phyloP scores from a whole-genome alignment of 306 rosid species.

The Prinsepia uniflora region DNA sequence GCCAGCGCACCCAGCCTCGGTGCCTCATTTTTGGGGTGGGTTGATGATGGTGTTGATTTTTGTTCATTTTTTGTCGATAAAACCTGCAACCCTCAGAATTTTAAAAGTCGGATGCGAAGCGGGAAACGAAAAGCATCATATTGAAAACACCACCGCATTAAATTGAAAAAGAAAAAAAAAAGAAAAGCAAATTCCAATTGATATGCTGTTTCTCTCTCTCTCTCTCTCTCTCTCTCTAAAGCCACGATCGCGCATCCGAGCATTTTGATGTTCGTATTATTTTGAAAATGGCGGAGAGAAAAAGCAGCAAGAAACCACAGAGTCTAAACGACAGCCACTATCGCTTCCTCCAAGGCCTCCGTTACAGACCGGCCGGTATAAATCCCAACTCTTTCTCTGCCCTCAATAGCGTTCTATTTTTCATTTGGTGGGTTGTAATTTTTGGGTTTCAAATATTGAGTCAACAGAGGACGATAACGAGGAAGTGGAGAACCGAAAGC shows the following conservation, averaged over 20 bases:
- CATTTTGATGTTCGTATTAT: neutral
- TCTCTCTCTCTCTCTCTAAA: neutral
- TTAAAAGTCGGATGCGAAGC: neutral
- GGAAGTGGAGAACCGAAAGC: conserved; percentile 24
- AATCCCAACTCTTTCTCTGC: neutral
- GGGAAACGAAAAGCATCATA: neutral
- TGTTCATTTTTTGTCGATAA: no score
- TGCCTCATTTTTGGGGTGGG: no score
- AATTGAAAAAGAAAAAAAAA: neutral
- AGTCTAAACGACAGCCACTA: conserved; percentile 84
- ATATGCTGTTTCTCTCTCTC: neutral
- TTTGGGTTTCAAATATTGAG: neutral
- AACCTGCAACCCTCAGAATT: no score
- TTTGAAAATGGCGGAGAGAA: conserved; percentile 48
- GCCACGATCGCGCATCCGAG: neutral
- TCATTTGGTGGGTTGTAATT: neutral
- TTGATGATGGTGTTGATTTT: no score
- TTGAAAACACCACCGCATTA: neutral
- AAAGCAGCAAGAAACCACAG: conserved; percentile 40
- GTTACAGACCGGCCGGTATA: conserved; percentile 19
- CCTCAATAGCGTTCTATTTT: neutral
- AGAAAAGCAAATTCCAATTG: no score
- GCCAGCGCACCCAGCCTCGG: no score
- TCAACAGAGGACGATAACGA: conserved; percentile 10
- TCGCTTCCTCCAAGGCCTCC: conserved; percentile 70